These are phyloP conservation scores for Jasminum sambac DNA, from an alignment of 257 asterid genomes.

Conservation along the genomic window DNA sequence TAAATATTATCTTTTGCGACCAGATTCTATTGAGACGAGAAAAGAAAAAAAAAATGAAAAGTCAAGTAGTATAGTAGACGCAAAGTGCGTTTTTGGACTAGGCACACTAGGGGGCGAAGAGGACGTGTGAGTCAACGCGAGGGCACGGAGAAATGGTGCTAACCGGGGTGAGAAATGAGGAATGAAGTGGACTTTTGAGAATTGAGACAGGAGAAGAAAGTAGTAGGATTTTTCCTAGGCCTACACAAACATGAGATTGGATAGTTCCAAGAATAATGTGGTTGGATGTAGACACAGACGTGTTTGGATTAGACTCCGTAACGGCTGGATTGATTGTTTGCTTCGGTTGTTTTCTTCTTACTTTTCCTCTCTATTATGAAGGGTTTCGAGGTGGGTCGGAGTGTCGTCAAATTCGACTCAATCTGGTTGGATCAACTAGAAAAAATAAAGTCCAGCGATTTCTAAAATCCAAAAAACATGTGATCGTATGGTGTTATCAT, in stretches of 20 bases:
- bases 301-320: conserved; percentile 15
- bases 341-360: not conserved
- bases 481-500: too few species aligned
- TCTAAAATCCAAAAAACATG: too few species aligned
- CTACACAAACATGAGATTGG: not conserved
- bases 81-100: not conserved
- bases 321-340: not conserved
- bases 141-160: conserved; percentile 22
- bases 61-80: too few species aligned
- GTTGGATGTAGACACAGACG: not conserved
- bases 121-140: not conserved
- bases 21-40: too few species aligned
- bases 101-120: too few species aligned
- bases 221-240: not conserved
- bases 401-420: too few species aligned
- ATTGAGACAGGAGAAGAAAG: not conserved
- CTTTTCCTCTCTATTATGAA: too few species aligned
- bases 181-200: conserved; percentile 3
- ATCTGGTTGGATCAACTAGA: too few species aligned
- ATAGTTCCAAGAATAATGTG: conserved; percentile 8
- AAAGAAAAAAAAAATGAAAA: too few species aligned
- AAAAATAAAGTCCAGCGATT: too few species aligned
- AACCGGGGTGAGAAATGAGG: conserved; percentile 5
- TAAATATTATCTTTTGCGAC: too few species aligned
- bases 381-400: too few species aligned